A percentile compares a stretch with the other conserved stretches of the same genome.
Conservation (phyloP, 371 early-diverging fungal genomes). For the Paraphysoderma sedebokerense region DNA sequence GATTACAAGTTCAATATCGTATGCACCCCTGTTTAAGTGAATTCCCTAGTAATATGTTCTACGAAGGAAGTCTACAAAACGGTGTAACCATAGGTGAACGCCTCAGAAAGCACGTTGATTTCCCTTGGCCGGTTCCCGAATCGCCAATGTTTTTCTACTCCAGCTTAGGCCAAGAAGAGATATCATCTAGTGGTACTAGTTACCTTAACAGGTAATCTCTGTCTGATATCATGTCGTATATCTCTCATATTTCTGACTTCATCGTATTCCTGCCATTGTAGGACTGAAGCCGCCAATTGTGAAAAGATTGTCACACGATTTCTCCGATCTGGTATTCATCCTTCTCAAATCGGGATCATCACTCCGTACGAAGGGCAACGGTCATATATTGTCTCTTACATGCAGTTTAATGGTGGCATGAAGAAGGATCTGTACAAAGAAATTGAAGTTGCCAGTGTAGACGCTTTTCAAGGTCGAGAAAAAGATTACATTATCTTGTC, state of each 20-base stretch:
- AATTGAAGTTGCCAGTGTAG: constrained; percentile 96
- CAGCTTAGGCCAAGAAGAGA: constrained; percentile 89
- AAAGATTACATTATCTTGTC: constrained; percentile 97
- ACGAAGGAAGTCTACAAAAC: constrained; percentile 92
- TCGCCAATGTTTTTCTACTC: constrained; percentile 92
- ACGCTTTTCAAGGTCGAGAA: constrained; percentile 99
- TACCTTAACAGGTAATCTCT: constrained; percentile 80
- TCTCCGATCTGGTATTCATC: constrained; percentile 69
- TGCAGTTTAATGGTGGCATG: constrained; percentile 80
- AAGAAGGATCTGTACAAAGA: constrained; percentile 85
- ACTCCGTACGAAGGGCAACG: constrained; percentile 99
- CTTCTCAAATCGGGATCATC: constrained; percentile 94
- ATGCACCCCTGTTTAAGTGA: constrained; percentile 97
- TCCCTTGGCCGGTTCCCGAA: constrained; percentile 89
- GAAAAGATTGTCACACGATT: constrained; percentile 91
- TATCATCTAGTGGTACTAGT: constrained; percentile 87
- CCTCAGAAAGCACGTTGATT: constrained; percentile 64
- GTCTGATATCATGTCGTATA: too few relatives aligned
- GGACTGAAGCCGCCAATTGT: constrained; percentile 65
- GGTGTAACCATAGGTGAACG: constrained; percentile 87
- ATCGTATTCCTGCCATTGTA: background rate
- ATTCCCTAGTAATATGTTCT: constrained; percentile 97
- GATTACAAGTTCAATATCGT: constrained; percentile 95
- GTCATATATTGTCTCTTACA: constrained; percentile 78
- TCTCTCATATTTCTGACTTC: too few relatives aligned